Conservation (phyloP, 257 asterid genomes). For the Knoxia roxburghii region DNA sequence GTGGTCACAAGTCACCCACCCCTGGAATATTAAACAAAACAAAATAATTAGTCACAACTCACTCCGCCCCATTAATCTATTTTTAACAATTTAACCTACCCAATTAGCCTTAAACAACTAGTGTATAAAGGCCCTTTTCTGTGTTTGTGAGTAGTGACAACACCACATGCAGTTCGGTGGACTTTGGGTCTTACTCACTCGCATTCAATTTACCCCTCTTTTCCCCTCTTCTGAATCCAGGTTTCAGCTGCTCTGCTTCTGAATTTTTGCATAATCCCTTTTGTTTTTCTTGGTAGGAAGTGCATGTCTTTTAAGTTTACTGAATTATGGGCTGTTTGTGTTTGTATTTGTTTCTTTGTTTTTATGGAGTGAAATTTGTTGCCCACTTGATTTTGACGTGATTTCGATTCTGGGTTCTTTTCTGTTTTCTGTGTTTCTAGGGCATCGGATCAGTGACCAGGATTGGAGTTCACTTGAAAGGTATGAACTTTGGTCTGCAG, state of each 20-base stretch:
- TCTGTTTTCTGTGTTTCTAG: not conserved
- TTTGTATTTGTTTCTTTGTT: not conserved
- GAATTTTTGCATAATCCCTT: not conserved
- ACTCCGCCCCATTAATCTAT: not conserved
- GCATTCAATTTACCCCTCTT: not conserved
- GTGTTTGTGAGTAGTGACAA: constrained; percentile 10
- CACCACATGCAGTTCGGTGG: constrained; percentile 20
- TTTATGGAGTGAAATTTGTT: not conserved
- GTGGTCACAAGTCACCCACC: not conserved
- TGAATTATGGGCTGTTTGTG: not conserved
- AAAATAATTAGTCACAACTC: not conserved
- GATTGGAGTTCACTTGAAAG: constrained; percentile 12
- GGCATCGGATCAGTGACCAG: constrained; percentile 13
- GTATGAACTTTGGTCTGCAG: constrained; percentile 7
- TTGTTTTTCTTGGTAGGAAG: no score
- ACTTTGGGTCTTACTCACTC: not conserved
- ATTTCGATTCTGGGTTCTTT: constrained; percentile 16
- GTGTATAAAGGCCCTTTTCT: not conserved
- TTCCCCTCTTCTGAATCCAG: constrained; percentile 1
- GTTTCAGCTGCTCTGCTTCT: not conserved
- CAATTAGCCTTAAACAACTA: not conserved
- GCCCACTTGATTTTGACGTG: constrained; percentile 4
- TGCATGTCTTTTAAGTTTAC: not conserved
- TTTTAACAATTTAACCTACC: not conserved
- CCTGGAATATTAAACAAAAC: not conserved